Conservation (phyloP, 768 basidiomycete genomes). For the Boletus edulis region DNA sequence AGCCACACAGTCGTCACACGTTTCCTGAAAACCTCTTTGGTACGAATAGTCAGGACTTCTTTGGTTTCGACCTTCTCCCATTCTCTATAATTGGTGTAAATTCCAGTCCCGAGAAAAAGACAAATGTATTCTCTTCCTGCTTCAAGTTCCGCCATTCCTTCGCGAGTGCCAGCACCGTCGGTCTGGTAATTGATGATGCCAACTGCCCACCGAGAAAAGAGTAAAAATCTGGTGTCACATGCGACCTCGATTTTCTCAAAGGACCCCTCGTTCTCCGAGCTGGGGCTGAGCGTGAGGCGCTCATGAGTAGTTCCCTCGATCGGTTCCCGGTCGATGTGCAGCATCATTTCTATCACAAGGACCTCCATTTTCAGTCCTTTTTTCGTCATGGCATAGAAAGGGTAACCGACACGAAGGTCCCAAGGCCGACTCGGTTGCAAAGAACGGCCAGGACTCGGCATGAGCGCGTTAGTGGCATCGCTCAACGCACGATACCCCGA, state of each 20-base stretch:
- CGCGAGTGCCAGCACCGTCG: conserved; percentile 12
- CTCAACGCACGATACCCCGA: conserved; percentile 15
- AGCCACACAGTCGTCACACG: conserved; percentile 16
- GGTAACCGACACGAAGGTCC: conserved; percentile 13
- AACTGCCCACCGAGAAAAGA: conserved; percentile 23
- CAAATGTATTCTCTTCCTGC: conserved; percentile 16
- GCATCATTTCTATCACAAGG: conserved; percentile 24
- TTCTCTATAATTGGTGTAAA: conserved; percentile 17
- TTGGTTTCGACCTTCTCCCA: conserved; percentile 22
- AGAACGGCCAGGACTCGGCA: neutral
- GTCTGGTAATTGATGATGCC: conserved; percentile 25
- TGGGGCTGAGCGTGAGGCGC: conserved; percentile 13
- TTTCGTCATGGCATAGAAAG: conserved; percentile 24
- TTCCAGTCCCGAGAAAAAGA: conserved; percentile 21
- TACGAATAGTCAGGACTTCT: conserved; percentile 17
- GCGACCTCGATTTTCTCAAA: conserved; percentile 13
- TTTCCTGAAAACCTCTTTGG: conserved; percentile 14
- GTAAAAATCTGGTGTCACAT: conserved; percentile 20
- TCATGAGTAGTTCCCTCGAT: conserved; percentile 10
- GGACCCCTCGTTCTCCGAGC: conserved; percentile 9
- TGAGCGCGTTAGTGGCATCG: neutral
- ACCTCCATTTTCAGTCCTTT: conserved; percentile 20
- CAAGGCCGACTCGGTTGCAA: conserved; percentile 4
- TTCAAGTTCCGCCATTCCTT: conserved; percentile 12
- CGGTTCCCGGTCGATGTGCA: conserved; percentile 13